Conservation (phyloP, 106 monocot genomes). For the Iris macrosiphon region DNA sequence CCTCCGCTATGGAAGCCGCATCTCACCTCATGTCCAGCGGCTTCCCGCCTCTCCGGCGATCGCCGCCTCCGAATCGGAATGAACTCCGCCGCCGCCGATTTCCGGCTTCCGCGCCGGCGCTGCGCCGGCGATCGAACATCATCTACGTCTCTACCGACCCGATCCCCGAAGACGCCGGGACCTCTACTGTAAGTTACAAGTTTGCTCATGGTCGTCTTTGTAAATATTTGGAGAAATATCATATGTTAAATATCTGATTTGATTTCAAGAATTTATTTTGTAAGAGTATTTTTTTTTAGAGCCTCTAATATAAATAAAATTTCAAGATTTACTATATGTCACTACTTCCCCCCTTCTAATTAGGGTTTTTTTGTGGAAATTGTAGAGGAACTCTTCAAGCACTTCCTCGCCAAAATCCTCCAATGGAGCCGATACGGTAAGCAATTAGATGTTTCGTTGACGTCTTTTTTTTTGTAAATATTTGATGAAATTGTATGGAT, state of each 20-base stretch:
- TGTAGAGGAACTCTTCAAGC: no score
- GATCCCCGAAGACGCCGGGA: slow-evolving; percentile 7
- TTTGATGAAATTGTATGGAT: not conserved
- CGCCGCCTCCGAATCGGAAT: slow-evolving; percentile 9
- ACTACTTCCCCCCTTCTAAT: no score
- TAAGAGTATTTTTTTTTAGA: no score
- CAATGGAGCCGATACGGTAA: slow-evolving; percentile 23
- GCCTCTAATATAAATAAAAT: no score
- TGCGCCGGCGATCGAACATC: slow-evolving; percentile 14
- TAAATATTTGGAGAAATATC: no score
- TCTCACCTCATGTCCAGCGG: slow-evolving; percentile 49
- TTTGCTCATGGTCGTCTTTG: no score
- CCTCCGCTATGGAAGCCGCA: slow-evolving; percentile 40
- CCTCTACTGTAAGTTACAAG: slow-evolving; percentile 10
- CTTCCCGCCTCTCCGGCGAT: slow-evolving; percentile 24
- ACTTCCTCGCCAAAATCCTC: slow-evolving; percentile 1
- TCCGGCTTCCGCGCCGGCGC: slow-evolving; percentile 1
- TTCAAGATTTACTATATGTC: no score
- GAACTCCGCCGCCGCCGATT: slow-evolving; percentile 5
- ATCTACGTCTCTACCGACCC: slow-evolving; percentile 59
- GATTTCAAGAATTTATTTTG: no score
- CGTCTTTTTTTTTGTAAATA: not conserved
- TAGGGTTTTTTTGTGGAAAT: no score
- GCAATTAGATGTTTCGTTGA: not conserved
- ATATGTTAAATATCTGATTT: no score